Evolutionary conservation across 78 protist species (phyloP).

Genomic region (Protostelium mycophagum): DNA sequence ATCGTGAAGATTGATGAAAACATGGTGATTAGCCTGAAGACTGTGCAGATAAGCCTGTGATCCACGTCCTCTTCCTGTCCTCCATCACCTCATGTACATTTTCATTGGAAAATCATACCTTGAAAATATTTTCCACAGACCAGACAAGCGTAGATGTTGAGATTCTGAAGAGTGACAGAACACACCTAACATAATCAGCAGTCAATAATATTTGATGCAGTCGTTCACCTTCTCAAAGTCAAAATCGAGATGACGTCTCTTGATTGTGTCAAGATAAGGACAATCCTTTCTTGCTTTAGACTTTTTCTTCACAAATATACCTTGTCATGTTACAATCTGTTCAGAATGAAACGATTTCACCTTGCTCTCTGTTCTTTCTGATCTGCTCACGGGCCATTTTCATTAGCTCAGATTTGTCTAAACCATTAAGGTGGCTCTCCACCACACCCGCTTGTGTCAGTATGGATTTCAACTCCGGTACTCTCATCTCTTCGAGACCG

Average conservation of each 20-base stretch:
- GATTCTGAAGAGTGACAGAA: constrained; percentile 75
- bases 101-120: constrained; percentile 27
- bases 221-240: constrained; percentile 95
- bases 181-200: constrained; percentile 27
- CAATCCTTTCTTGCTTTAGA: constrained; percentile 46
- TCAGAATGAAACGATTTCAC: no score
- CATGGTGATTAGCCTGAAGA: constrained; percentile 84
- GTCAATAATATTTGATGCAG: neutral
- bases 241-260: constrained; percentile 81
- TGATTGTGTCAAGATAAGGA: constrained; percentile 70
- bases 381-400: no score
- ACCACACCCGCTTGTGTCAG: no score
- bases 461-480: no score
- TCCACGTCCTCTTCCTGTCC: constrained; percentile 75
- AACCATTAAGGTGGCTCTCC: no score
- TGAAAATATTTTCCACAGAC: constrained; percentile 97
- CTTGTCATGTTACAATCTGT: no score
- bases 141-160: constrained; percentile 96
- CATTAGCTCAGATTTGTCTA: no score
- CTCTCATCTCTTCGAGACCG: no score
- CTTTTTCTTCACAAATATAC: constrained; percentile 5
- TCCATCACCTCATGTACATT: neutral
- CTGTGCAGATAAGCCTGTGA: constrained; percentile 93
- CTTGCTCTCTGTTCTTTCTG: no score
- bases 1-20: constrained; percentile 85